These are phyloP conservation scores for Schizonepeta tenuifolia DNA, from an alignment of 257 asterid genomes.

Conservation along the genomic window DNA sequence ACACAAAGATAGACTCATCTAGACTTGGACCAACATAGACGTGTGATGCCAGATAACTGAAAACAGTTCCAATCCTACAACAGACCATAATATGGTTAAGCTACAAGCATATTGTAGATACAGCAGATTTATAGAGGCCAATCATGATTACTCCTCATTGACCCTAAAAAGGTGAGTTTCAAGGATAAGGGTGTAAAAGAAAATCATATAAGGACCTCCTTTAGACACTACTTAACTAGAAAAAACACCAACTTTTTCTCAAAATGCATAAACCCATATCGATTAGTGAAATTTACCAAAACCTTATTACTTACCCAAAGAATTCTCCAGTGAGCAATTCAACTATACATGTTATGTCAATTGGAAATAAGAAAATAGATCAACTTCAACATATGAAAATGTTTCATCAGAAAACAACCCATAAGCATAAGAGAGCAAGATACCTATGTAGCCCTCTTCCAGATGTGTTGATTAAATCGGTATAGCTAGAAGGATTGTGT, in stretches of 20 bases:
- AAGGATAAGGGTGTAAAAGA: not conserved
- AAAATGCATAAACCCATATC: conserved; percentile 21
- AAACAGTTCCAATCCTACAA: conserved; percentile 82
- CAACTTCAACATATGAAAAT: conserved; percentile 8
- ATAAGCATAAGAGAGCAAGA: conserved; percentile 35
- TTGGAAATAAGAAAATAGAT: conserved; percentile 12
- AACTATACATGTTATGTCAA: conserved; percentile 13
- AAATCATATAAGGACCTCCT: not conserved
- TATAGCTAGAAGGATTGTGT: conserved; percentile 60
- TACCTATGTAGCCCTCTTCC: conserved; percentile 84
- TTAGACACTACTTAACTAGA: not conserved
- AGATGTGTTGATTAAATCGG: conserved; percentile 55
- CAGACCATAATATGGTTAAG: conserved; percentile 30
- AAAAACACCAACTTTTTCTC: not conserved
- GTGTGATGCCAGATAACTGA: conserved; percentile 58
- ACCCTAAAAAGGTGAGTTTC: not conserved
- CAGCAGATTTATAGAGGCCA: conserved; percentile 6
- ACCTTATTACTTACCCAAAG: not conserved
- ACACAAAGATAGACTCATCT: conserved; percentile 55
- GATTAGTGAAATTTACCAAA: not conserved
- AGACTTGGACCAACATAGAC: conserved; percentile 48
- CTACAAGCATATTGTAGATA: conserved; percentile 20
- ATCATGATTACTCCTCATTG: conserved; percentile 19
- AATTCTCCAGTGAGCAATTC: conserved; percentile 18
- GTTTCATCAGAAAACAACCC: not conserved